Evolutionary conservation across 768 basidiomycete genomes (phyloP).

Genomic region (Roridomyces roridus): DNA sequence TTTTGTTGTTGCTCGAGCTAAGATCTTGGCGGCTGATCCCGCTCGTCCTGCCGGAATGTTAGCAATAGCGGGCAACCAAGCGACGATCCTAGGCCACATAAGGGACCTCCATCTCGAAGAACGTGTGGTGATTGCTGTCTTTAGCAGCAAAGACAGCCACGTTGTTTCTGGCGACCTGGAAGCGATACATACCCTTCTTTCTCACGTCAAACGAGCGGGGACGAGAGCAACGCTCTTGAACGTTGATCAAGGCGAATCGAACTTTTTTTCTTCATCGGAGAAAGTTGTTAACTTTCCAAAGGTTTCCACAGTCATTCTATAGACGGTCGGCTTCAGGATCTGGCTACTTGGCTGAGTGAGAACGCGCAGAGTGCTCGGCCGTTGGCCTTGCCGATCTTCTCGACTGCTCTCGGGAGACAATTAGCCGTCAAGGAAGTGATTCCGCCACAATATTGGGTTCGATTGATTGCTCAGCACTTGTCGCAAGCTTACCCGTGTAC

Average conservation of each 20-base stretch:
- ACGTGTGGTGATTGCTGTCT: constrained; percentile 36
- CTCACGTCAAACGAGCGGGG: constrained; percentile 34
- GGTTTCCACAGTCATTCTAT: constrained; percentile 45
- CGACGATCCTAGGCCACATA: constrained; percentile 30
- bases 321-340: constrained; percentile 25
- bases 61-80: constrained; percentile 34
- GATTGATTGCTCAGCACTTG: background rate
- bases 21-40: constrained; percentile 34
- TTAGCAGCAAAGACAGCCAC: constrained; percentile 33
- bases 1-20: constrained; percentile 37
- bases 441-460: constrained; percentile 38
- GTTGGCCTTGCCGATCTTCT: constrained; percentile 36
- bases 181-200: constrained; percentile 31
- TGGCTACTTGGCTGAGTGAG: constrained; percentile 31
- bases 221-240: constrained; percentile 34
- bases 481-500: background rate
- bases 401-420: constrained; percentile 34
- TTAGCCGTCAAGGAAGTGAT: constrained; percentile 29
- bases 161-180: constrained; percentile 39
- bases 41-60: constrained; percentile 38
- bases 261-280: background rate
- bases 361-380: constrained; percentile 23
- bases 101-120: constrained; percentile 27
- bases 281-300: constrained; percentile 5
- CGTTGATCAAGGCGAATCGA: constrained; percentile 40